A percentile compares a stretch with the other conserved stretches of the same genome.
Evolutionary conservation across 2,329 filamentous ascomycete species (phyloP).

Genomic region (Phialocephala subalpina): DNA sequence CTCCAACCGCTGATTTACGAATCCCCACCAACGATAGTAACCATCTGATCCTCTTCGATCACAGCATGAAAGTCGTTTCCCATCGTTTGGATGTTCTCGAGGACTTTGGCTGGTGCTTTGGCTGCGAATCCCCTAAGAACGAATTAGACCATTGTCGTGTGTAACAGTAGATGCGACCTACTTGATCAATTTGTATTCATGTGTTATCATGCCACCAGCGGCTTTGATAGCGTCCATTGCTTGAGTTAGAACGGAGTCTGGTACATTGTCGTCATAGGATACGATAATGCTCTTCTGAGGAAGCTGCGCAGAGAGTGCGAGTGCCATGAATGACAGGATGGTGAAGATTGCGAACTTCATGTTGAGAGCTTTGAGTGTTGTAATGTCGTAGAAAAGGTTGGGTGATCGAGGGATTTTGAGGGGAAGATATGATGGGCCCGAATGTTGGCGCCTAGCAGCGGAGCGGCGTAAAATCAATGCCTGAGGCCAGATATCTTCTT

Average conservation of each 20-base stretch:
- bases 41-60: constrained; percentile 80
- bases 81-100: constrained; percentile 72
- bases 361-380: neutral
- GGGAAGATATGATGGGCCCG: neutral
- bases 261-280: constrained; percentile 74
- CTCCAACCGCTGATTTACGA: neutral
- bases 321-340: constrained; percentile 62
- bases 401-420: neutral
- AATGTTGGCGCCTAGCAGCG: no score
- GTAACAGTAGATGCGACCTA: constrained; percentile 51
- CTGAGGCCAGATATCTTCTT: no score
- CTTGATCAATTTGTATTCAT: constrained; percentile 76
- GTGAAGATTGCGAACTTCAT: constrained; percentile 73
- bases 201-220: constrained; percentile 80
- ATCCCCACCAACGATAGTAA: constrained; percentile 46
- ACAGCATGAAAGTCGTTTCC: constrained; percentile 66
- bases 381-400: neutral
- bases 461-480: no score
- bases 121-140: constrained; percentile 76
- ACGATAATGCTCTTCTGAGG: constrained; percentile 78
- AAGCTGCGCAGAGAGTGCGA: constrained; percentile 64
- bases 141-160: constrained; percentile 6
- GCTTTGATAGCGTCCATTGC: constrained; percentile 76
- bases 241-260: constrained; percentile 70
- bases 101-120: constrained; percentile 72